phyloP scores from a whole-genome alignment of 176 grass and related monocot species.

The Aegilops umbellulata region DNA sequence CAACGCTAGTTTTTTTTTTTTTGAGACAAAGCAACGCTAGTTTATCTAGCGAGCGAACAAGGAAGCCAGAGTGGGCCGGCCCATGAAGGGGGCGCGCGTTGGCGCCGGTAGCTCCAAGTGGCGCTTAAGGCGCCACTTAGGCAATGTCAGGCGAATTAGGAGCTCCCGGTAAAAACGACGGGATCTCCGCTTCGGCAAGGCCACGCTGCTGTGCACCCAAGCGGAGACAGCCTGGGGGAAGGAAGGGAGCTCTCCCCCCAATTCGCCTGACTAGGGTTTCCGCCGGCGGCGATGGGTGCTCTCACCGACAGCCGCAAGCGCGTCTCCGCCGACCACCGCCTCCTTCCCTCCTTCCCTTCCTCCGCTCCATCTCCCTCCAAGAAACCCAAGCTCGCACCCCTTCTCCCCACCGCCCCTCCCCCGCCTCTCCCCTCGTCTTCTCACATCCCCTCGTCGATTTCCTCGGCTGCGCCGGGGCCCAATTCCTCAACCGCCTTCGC shows the following conservation, averaged over 20 bases:
- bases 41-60: too few relatives aligned
- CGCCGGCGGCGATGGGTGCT: conserved; percentile 57
- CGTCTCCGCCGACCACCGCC: conserved; percentile 44
- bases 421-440: background rate
- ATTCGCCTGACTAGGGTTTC: conserved; percentile 47
- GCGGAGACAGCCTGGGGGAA: background rate
- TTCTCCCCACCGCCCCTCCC: background rate
- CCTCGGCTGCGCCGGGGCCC: background rate
- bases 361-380: conserved; percentile 20
- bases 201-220: background rate
- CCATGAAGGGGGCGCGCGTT: too few relatives aligned
- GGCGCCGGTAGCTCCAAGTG: too few relatives aligned
- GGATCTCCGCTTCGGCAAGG: background rate
- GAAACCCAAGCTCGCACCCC: conserved; percentile 24
- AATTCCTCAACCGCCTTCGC: conserved; percentile 14
- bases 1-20: too few relatives aligned
- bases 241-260: background rate
- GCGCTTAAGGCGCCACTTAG: too few relatives aligned
- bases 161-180: background rate
- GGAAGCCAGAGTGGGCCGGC: too few relatives aligned
- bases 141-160: too few relatives aligned
- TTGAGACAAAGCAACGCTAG: too few relatives aligned
- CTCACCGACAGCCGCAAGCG: conserved; percentile 84
- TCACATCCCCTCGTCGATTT: background rate
- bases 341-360: conserved; percentile 12